Percentiles rank a stretch among this genome's conserved stretches.
phyloP scores from a whole-genome alignment of 495 filamentous ascomycete species.

The Podospora sp. region DNA sequence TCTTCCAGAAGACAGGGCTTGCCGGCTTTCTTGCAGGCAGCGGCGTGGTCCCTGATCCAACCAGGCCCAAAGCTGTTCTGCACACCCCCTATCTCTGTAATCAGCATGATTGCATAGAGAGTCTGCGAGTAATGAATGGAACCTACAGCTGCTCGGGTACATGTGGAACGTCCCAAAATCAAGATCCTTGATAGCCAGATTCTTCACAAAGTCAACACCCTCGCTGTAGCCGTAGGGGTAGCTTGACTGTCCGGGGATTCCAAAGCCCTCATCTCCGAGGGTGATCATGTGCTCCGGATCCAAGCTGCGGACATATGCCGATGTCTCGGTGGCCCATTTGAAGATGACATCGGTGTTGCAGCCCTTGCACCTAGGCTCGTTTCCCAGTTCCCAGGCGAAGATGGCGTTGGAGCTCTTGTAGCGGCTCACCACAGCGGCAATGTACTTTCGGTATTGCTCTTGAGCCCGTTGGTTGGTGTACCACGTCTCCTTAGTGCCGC shows the following conservation, averaged over 20 bases:
- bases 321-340: conserved; percentile 63
- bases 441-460: conserved; percentile 62
- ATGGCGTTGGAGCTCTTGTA: conserved; percentile 61
- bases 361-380: conserved; percentile 68
- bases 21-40: conserved; percentile 52
- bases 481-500: conserved; percentile 55
- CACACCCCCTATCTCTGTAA: conserved; percentile 40
- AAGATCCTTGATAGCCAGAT: conserved; percentile 52
- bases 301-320: conserved; percentile 64
- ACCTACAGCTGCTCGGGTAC: conserved; percentile 55
- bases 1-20: conserved; percentile 70
- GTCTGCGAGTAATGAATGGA: not conserved
- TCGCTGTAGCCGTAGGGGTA: conserved; percentile 60
- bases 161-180: conserved; percentile 69
- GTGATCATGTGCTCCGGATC: conserved; percentile 70
- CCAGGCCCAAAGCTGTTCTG: conserved; percentile 46
- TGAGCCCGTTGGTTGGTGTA: conserved; percentile 61
- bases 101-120: not conserved
- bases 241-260: conserved; percentile 45
- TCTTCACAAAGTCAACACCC: conserved; percentile 61
- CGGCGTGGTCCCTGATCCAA: conserved; percentile 63
- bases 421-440: conserved; percentile 62
- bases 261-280: conserved; percentile 63
- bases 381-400: conserved; percentile 73
- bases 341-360: conserved; percentile 61